Conservation (phyloP, 1,284 basidiomycete genomes). For the Leccinum fuscescens region DNA sequence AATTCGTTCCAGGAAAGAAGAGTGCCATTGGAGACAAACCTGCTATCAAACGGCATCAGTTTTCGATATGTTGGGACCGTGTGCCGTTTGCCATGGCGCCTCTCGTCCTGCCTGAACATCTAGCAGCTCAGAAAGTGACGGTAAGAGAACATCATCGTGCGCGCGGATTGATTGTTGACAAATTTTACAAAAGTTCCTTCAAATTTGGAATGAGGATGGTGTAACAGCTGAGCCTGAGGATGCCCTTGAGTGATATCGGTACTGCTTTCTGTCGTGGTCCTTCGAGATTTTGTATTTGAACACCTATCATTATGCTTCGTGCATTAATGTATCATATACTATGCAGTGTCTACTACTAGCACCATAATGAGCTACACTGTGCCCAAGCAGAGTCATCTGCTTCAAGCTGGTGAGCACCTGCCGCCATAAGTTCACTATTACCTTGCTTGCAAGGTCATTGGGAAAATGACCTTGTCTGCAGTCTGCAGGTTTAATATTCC, state of each 20-base stretch:
- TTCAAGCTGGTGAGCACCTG: too few species aligned
- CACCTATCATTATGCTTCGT: constrained; percentile 30
- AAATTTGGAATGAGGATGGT: constrained; percentile 80
- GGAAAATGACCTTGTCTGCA: too few species aligned
- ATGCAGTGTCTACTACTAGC: too few species aligned
- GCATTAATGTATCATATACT: constrained; percentile 30
- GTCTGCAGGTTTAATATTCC: too few species aligned
- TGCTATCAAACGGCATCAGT: constrained; percentile 61
- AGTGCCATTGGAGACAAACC: constrained; percentile 80
- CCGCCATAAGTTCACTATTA: too few species aligned
- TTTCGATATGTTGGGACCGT: constrained; percentile 67
- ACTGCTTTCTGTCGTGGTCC: too few species aligned
- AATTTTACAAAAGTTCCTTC: constrained; percentile 55
- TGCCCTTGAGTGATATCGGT: constrained; percentile 25
- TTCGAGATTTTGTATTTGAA: not conserved
- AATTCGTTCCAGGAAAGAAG: constrained; percentile 84
- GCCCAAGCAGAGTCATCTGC: too few species aligned
- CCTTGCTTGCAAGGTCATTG: too few species aligned
- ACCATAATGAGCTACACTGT: too few species aligned
- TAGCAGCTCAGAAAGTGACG: constrained; percentile 52
- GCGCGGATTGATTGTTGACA: not conserved
- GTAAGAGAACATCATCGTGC: constrained; percentile 39
- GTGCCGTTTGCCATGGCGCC: constrained; percentile 62
- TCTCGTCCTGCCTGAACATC: constrained; percentile 59
- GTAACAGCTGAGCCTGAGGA: constrained; percentile 70